Conservation (phyloP, 805 yeast species). For the Tetrapisispora arboricola region DNA sequence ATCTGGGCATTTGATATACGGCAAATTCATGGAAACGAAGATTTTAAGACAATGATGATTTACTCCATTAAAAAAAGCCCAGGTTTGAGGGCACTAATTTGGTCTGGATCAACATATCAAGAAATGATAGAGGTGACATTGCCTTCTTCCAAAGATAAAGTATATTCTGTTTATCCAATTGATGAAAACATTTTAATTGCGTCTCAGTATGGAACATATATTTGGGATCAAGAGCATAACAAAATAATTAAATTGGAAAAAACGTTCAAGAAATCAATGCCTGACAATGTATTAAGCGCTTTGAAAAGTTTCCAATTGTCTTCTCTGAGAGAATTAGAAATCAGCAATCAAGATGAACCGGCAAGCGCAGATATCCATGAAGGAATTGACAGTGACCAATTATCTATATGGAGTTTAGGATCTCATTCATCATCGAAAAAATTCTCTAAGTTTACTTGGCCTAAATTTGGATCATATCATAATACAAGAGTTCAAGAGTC, state of each 20-base stretch:
- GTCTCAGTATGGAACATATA: slow-evolving; percentile 16
- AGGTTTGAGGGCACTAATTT: slow-evolving; percentile 20
- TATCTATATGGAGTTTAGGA: slow-evolving; percentile 2
- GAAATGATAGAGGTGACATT: slow-evolving; percentile 17
- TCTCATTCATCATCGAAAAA: too few species aligned
- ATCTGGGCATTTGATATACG: slow-evolving; percentile 18
- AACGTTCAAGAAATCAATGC: slow-evolving; percentile 14
- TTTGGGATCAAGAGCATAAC: slow-evolving; percentile 15
- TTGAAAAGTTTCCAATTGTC: slow-evolving; percentile 10
- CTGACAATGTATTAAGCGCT: slow-evolving; percentile 13
- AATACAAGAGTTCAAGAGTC: too few species aligned
- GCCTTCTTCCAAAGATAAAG: slow-evolving; percentile 12
- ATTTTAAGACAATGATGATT: slow-evolving; percentile 12
- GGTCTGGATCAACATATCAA: slow-evolving; percentile 22
- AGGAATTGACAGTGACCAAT: neutral
- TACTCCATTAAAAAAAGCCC: slow-evolving; percentile 11
- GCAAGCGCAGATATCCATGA: neutral
- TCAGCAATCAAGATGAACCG: too few species aligned
- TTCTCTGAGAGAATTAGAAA: neutral
- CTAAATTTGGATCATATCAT: too few species aligned
- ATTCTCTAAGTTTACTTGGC: too few species aligned
- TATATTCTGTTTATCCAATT: slow-evolving; percentile 13
- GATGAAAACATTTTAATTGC: slow-evolving; percentile 14
- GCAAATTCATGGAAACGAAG: slow-evolving; percentile 3
- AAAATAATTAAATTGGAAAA: slow-evolving; percentile 14